phyloP scores from a whole-genome alignment of 139 green algal genomes.

The Trebouxia sp. region DNA sequence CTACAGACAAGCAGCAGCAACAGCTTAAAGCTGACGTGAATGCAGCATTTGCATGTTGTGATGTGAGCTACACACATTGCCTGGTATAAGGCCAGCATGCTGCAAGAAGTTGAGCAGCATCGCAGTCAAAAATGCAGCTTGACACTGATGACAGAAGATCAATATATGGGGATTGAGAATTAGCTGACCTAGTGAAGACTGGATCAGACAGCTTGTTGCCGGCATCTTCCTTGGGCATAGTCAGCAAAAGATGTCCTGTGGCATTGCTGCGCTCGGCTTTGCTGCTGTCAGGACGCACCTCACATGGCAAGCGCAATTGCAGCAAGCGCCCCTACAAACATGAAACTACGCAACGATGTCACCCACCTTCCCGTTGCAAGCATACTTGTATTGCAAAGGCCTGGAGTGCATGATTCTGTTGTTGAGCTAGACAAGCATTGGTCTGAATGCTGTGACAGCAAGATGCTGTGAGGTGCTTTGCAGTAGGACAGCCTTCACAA shows the following conservation, averaged over 20 bases:
- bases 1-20: slow-evolving; percentile 14
- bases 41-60: neutral
- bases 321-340: slow-evolving; percentile 65
- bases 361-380: neutral
- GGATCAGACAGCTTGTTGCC: neutral
- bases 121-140: neutral
- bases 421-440: neutral
- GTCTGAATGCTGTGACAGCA: neutral
- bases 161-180: too few species aligned
- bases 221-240: slow-evolving; percentile 70
- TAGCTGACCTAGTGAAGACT: neutral
- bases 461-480: neutral
- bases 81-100: neutral
- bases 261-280: slow-evolving; percentile 61
- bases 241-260: slow-evolving; percentile 73
- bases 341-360: neutral
- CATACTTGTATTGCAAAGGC: too few species aligned
- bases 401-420: too few species aligned
- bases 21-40: too few species aligned
- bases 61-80: neutral
- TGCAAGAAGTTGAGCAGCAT: neutral
- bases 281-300: slow-evolving; percentile 64
- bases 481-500: neutral
- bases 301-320: slow-evolving; percentile 76
- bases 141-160: too few species aligned